Percentiles rank a stretch among this genome's conserved stretches.
These are phyloP conservation scores for Talaromyces marneffei DNA, from an alignment of 2,329 filamentous ascomycete species.

Conservation along the genomic window DNA sequence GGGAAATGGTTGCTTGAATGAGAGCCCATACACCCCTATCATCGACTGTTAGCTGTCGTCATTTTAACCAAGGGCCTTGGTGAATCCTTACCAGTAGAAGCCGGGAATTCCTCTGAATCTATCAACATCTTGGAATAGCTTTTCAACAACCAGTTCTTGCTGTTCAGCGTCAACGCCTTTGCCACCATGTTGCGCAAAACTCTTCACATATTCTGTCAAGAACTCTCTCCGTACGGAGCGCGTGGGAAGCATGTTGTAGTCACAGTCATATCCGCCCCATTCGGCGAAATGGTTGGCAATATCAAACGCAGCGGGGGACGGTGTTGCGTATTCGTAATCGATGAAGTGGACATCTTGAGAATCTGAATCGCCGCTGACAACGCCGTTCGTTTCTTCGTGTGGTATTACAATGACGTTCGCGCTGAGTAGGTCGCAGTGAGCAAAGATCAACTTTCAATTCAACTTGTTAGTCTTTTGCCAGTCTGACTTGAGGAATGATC, in stretches of 20 bases:
- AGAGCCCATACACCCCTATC: conserved; percentile 87
- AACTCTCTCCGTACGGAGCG: conserved; percentile 71
- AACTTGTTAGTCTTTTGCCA: conserved; percentile 4
- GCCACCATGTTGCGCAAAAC: conserved; percentile 56
- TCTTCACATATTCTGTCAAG: conserved; percentile 71
- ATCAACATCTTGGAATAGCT: conserved; percentile 76
- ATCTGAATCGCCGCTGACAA: conserved; percentile 17
- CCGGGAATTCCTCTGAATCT: conserved; percentile 82
- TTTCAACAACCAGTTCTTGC: conserved; percentile 59
- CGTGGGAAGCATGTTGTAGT: conserved; percentile 77
- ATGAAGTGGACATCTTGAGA: conserved; percentile 71
- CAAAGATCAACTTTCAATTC: conserved; percentile 67
- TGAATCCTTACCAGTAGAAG: conserved; percentile 57
- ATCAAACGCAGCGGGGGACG: conserved; percentile 91
- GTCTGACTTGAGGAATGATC: not conserved
- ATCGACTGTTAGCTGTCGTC: not conserved
- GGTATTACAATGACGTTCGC: conserved; percentile 88
- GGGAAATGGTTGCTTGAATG: conserved; percentile 88
- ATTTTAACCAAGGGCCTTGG: not conserved
- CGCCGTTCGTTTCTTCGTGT: conserved; percentile 2
- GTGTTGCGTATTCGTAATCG: conserved; percentile 96
- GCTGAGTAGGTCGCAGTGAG: conserved; percentile 91
- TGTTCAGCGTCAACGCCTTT: conserved; percentile 37
- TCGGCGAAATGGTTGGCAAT: conserved; percentile 97
- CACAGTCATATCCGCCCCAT: conserved; percentile 96